Conservation (phyloP, 78 protist species). For the Pigoraptor vietnamica region DNA sequence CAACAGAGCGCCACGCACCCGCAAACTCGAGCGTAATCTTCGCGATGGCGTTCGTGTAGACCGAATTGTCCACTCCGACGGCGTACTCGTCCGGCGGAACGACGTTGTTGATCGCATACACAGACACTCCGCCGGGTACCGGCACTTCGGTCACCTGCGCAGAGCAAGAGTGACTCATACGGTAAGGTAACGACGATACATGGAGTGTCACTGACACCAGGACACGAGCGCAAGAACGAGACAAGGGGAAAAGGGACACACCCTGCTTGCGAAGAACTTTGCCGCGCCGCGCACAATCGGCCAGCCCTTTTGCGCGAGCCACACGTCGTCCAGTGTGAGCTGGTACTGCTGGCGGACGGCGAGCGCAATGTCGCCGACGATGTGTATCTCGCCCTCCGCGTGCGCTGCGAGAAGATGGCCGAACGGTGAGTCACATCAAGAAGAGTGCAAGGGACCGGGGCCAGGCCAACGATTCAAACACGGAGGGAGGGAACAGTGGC, state of each 20-base stretch:
- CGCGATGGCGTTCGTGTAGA: conserved; percentile 5
- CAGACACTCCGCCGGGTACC: neutral
- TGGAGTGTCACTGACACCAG: no score
- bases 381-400: neutral
- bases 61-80: neutral
- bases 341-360: neutral
- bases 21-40: neutral
- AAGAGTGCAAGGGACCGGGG: neutral
- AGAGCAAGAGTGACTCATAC: neutral
- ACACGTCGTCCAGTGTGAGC: neutral
- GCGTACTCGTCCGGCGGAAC: conserved; percentile 3
- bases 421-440: neutral
- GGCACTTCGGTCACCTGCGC: neutral
- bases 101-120: neutral
- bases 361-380: conserved; percentile 5
- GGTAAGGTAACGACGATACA: no score
- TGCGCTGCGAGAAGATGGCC: neutral
- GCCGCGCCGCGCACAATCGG: neutral
- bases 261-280: neutral
- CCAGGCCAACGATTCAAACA: neutral
- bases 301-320: neutral
- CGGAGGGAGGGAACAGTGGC: no score
- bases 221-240: neutral
- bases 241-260: neutral
- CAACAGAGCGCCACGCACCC: neutral